Conservation (phyloP, 139 green algal genomes). For the Picochlorum costavermella region DNA sequence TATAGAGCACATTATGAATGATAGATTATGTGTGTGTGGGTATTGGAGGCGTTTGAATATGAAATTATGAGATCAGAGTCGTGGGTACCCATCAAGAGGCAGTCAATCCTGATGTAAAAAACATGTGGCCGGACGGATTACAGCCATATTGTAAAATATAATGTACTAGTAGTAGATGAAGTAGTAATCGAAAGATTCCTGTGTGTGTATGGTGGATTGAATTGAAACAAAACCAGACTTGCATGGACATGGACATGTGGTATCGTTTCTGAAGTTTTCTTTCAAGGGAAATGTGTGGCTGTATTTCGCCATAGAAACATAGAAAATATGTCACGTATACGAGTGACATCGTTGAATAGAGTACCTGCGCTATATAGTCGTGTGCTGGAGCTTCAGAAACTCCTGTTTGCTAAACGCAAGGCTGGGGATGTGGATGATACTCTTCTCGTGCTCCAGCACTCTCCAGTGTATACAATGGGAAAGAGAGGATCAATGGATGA, state of each 20-base stretch:
- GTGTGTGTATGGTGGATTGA: too few species aligned
- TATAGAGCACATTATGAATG: constrained; percentile 1
- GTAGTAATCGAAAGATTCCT: too few species aligned
- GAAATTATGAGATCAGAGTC: not conserved
- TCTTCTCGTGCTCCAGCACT: constrained; percentile 60
- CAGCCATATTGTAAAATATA: too few species aligned
- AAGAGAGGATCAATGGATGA: constrained; percentile 59
- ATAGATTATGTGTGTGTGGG: not conserved
- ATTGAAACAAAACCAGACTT: too few species aligned
- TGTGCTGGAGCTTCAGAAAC: constrained; percentile 32
- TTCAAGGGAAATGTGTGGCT: too few species aligned
- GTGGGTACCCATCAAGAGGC: too few species aligned
- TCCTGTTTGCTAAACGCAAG: constrained; percentile 21
- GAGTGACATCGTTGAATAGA: constrained; percentile 13
- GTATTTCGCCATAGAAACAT: not conserved
- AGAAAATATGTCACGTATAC: constrained; percentile 1
- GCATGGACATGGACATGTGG: too few species aligned
- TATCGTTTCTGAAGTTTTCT: too few species aligned
- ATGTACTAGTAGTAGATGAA: too few species aligned
- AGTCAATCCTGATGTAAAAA: too few species aligned
- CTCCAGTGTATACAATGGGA: constrained; percentile 73
- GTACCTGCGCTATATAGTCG: constrained; percentile 13
- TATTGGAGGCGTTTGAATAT: not conserved
- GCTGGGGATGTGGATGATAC: constrained; percentile 34
- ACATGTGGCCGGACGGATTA: too few species aligned